phyloP scores from a whole-genome alignment of 2,329 filamentous ascomycete genomes.

The Fusarium albidum region DNA sequence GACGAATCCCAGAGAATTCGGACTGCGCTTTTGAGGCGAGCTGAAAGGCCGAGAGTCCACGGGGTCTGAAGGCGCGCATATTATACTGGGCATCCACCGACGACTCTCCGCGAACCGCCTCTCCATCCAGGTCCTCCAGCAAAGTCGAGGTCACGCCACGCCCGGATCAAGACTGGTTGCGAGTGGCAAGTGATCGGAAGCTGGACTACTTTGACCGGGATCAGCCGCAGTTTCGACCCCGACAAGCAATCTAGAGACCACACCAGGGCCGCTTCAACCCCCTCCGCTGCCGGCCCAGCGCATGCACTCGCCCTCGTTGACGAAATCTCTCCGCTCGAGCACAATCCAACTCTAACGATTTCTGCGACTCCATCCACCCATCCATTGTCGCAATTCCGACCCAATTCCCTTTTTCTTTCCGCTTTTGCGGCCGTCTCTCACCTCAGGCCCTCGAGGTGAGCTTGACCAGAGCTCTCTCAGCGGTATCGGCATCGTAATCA shows the following conservation, averaged over 20 bases:
- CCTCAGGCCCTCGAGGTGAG: conserved; percentile 25
- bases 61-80: conserved; percentile 2
- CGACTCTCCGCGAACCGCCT: conserved; percentile 4
- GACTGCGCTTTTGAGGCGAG: neutral
- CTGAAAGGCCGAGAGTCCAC: neutral
- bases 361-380: conserved; percentile 1
- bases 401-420: conserved; percentile 12
- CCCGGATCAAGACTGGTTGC: conserved; percentile 20
- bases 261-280: conserved; percentile 20
- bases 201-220: conserved; percentile 18
- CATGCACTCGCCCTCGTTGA: conserved; percentile 21
- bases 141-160: conserved; percentile 17
- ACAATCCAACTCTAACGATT: conserved; percentile 1
- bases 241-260: conserved; percentile 24
- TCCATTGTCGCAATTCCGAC: conserved; percentile 14
- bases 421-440: conserved; percentile 19
- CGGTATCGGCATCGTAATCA: conserved; percentile 38
- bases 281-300: conserved; percentile 26
- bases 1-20: conserved; percentile 6
- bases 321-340: conserved; percentile 18
- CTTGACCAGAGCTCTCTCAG: conserved; percentile 18
- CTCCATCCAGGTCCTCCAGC: conserved; percentile 15
- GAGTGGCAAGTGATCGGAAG: conserved; percentile 12
- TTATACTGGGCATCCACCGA: neutral
- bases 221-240: conserved; percentile 23